Base-by-base conservation (phyloP, 176 grass and related monocot genomes). In the sorghum (Sorghum bicolor) region DNA sequence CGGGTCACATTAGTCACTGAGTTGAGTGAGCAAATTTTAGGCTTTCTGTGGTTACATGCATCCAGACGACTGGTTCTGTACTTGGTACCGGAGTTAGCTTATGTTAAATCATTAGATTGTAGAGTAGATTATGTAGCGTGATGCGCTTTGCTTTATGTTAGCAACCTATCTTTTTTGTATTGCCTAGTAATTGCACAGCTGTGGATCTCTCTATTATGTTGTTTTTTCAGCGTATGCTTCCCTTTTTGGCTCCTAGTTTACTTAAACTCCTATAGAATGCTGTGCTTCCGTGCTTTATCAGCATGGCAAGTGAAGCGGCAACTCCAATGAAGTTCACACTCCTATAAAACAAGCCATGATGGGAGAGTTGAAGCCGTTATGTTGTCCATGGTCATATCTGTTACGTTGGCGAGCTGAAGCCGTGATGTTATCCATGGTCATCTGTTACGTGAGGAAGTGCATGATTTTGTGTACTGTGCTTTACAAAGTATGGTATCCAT, bases 1-100 rank as follows among this genome's bases (percentile, higher is more conserved):
- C 66, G 15, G 53, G 40, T 65, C 68, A 71, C 10, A 64, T 31
- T 65, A 70, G 70, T 64, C 65, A 48, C 70, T 72, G 81, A 84
- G 85, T 91, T 80, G 82, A 44, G 55, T 81, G 89, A 82, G 89
- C 36, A 77, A 66, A 81, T 34, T 60, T 75, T 85, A 85, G 76
- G 53, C 64, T 82, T 66, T 83, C n/a, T 86, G 67, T 78, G 60
- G 84, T 83, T 72, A 58, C 12, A 83, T 79, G 67, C 44, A 29
- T 45, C 61, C 48, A 1, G 73, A 48, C 17, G 74, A 58, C 84
- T 74, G 73, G 60, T 68, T 83, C 45, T 90, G 84, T 83, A 79
- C 74, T 67, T 79, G 48, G 37, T 44, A 45, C 61, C 24, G 2
- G 24, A 73, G 58, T 60, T 90, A 73, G 75, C 48, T 79, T 80